Evolutionary conservation across 2,329 filamentous ascomycete genomes (phyloP).

Genomic region (Tolypocladium sp.): DNA sequence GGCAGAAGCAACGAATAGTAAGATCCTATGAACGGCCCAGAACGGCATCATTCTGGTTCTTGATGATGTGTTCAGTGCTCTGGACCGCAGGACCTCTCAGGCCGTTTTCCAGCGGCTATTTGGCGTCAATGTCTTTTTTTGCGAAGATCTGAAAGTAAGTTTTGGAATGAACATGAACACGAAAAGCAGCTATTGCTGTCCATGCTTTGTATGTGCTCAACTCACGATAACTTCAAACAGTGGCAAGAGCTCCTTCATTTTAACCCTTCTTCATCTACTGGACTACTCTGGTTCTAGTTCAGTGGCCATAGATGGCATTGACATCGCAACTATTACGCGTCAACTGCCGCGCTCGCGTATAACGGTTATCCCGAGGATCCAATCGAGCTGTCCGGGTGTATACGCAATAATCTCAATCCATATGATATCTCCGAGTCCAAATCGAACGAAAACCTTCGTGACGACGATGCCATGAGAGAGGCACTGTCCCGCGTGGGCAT

Average conservation of each 20-base stretch:
- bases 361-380: slow-evolving; percentile 41
- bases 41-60: slow-evolving; percentile 1
- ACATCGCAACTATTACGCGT: slow-evolving; percentile 27
- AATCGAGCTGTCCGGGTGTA: slow-evolving; percentile 32
- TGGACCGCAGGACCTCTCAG: slow-evolving; percentile 2
- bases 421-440: background rate
- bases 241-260: slow-evolving; percentile 32
- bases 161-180: background rate
- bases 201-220: background rate
- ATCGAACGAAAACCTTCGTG: background rate
- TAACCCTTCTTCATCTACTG: slow-evolving; percentile 28
- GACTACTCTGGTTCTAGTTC: slow-evolving; percentile 11
- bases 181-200: background rate
- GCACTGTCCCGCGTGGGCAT: slow-evolving; percentile 7
- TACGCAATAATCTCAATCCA: slow-evolving; percentile 27
- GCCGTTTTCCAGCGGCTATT: slow-evolving; percentile 3
- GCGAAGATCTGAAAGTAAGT: background rate
- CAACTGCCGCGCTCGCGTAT: slow-evolving; percentile 31
- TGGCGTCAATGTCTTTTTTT: slow-evolving; percentile 1
- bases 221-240: slow-evolving; percentile 7
- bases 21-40: background rate
- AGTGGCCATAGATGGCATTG: slow-evolving; percentile 30
- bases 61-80: slow-evolving; percentile 3
- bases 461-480: slow-evolving; percentile 2
- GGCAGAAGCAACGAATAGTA: background rate